Base-by-base conservation (phyloP, 495 filamentous ascomycete species). In the Penicillium robsamsonii region DNA sequence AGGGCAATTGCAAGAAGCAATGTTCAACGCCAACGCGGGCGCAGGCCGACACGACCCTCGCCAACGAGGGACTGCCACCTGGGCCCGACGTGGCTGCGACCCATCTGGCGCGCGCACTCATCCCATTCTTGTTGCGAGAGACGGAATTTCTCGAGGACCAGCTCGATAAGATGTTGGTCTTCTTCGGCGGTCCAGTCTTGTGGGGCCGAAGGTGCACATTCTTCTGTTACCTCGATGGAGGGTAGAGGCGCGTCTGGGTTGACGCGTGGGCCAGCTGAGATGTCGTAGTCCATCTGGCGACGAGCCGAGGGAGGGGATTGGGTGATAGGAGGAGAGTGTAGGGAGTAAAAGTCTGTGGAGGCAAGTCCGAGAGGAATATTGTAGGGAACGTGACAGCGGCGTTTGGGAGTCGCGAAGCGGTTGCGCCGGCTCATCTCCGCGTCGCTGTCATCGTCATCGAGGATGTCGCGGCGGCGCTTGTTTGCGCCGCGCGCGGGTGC, bases 111-210 rank as follows among this genome's bases (percentile, higher is more conserved):
- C 52, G 88, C 88, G 72, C 88, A 92, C 55, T 91, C 88, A 45
- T 90, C 85, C 89, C 87, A 91, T 54, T 92, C 87, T 50, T 76
- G 80, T 68, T 84, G 85, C 41, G 82, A 83, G 24, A 92, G 82
- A 57, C 82, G 82, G 47, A 91, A 80, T 65, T 90, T 92, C 64
- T 87, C 84, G 3, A 92, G 75, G 31, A 92, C 87, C 27, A 90
- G 73, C 63, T 89, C 83, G 24, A 92, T 81, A 5, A 93, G 75
- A 22, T 84, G 79, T 49, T 85, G 75, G 68, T 92, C 88, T 59
- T 91, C 86, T 46, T 86, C 83, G 5, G 78, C 74, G 38, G 82
- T 80, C 88, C 87, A 91, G 13, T 83, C 73, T 18, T 50, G 30
- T 8, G 52, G 11, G 29, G 58, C 38, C 3, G 57, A 27, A 24